These are phyloP conservation scores for Naematelia encephala DNA, from an alignment of 768 basidiomycete genomes.

Conservation along the genomic window DNA sequence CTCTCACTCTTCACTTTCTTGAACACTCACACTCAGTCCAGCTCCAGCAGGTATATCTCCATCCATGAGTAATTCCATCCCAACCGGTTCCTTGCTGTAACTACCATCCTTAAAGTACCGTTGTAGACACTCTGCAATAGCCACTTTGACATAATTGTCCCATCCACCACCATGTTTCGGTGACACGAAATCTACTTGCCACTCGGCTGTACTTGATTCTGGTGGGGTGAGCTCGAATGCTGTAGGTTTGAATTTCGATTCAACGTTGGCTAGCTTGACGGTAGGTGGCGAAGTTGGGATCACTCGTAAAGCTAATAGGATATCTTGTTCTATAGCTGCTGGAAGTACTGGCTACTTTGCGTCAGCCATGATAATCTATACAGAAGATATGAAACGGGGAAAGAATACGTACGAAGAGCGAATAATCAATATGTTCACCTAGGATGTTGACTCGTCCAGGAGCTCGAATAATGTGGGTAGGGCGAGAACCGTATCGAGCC, in stretches of 20 bases:
- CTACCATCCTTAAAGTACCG: constrained; percentile 11
- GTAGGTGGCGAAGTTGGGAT: constrained; percentile 20
- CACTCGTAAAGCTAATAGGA: constrained; percentile 67
- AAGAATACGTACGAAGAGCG: constrained; percentile 26
- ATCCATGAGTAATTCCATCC: constrained; percentile 71
- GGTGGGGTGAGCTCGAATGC: constrained; percentile 7
- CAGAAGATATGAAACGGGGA: not conserved
- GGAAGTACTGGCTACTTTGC: constrained; percentile 65
- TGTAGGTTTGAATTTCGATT: constrained; percentile 10
- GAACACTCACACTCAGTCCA: constrained; percentile 72
- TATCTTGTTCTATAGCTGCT: constrained; percentile 77
- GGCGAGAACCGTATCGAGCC: constrained; percentile 18
- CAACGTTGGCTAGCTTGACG: constrained; percentile 7
- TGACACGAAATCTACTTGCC: constrained; percentile 70
- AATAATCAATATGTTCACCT: constrained; percentile 49
- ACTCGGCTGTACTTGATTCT: constrained; percentile 52
- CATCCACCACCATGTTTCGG: constrained; percentile 63
- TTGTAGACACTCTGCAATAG: constrained; percentile 18
- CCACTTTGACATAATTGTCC: constrained; percentile 86
- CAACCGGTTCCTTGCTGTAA: constrained; percentile 52
- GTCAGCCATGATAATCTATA: not conserved
- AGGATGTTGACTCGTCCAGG: constrained; percentile 45
- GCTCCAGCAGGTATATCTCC: constrained; percentile 83
- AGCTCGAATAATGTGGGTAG: constrained; percentile 35
- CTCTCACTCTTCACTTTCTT: too few species aligned